Percentiles rank a stretch among this genome's conserved stretches.
These are phyloP conservation scores for Byssochlamys sp. DNA, from an alignment of 2,329 filamentous ascomycete species.

Conservation along the genomic window DNA sequence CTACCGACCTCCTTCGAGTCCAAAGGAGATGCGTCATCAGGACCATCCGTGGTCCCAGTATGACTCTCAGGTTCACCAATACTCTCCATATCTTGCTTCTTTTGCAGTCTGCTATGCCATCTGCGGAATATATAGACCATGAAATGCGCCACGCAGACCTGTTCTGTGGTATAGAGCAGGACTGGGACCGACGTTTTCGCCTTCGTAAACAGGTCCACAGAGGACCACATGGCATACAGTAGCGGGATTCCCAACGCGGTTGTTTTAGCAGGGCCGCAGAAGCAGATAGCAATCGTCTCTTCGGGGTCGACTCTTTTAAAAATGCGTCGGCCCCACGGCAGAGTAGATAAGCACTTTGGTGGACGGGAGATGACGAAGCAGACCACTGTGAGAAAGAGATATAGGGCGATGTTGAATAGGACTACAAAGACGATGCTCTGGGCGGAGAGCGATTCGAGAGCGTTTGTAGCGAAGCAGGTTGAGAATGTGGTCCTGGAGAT, in stretches of 20 bases:
- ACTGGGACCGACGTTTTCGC: slow-evolving; percentile 31
- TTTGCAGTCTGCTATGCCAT: slow-evolving; percentile 18
- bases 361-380: slow-evolving; percentile 42
- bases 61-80: slow-evolving; percentile 3
- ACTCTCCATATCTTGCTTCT: slow-evolving; percentile 10
- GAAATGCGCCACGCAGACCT: slow-evolving; percentile 31
- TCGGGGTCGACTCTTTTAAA: slow-evolving; percentile 40
- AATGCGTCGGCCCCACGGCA: slow-evolving; percentile 12
- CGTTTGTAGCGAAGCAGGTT: slow-evolving; percentile 50
- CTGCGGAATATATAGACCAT: slow-evolving; percentile 27
- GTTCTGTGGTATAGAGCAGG: slow-evolving; percentile 31
- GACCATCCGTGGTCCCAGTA: background rate
- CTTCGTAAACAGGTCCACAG: slow-evolving; percentile 24
- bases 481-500: slow-evolving; percentile 27
- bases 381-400: slow-evolving; percentile 52
- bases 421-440: slow-evolving; percentile 58
- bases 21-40: background rate
- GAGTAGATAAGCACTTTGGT: slow-evolving; percentile 14
- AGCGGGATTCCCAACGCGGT: slow-evolving; percentile 61
- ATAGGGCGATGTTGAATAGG: slow-evolving; percentile 58
- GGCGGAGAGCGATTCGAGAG: slow-evolving; percentile 49
- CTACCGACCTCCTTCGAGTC: background rate
- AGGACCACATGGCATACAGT: slow-evolving; percentile 53
- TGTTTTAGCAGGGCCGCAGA: slow-evolving; percentile 65
- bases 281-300: slow-evolving; percentile 61